These are phyloP conservation scores for sunflower (Helianthus annuus) DNA, from an alignment of 129 eudicot species.

Conservation along the genomic window DNA sequence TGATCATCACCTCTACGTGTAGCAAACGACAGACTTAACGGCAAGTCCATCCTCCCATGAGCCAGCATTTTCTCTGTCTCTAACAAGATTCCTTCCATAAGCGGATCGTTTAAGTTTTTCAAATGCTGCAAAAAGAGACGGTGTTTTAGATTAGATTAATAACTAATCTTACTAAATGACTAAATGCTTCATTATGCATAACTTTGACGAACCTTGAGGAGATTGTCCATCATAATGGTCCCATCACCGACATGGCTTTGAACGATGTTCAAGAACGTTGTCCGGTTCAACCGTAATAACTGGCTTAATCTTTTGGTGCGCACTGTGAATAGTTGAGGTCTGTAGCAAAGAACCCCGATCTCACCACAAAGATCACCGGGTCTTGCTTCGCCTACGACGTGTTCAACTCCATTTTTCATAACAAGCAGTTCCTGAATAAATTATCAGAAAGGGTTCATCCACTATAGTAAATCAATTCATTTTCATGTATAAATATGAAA, in stretches of 20 bases:
- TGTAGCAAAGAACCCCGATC: constrained; percentile 75
- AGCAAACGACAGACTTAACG: constrained; percentile 86
- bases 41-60: constrained; percentile 87
- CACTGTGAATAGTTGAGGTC: constrained; percentile 71
- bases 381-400: constrained; percentile 53
- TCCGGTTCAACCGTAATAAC: constrained; percentile 67
- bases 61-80: constrained; percentile 73
- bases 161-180: not conserved
- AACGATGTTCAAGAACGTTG: constrained; percentile 56
- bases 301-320: constrained; percentile 78
- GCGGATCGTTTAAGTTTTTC: constrained; percentile 52
- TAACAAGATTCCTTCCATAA: constrained; percentile 51
- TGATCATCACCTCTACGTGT: constrained; percentile 73
- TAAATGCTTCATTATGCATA: not conserved
- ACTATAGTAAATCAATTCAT: too few relatives aligned
- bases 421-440: constrained; percentile 62
- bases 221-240: constrained; percentile 73
- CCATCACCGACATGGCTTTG: constrained; percentile 78
- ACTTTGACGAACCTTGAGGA: constrained; percentile 53
- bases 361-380: constrained; percentile 76
- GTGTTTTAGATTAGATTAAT: not conserved
- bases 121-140: constrained; percentile 44
- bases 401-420: constrained; percentile 62
- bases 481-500: not conserved
- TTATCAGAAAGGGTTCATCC: not conserved